A percentile compares a stretch with the other conserved stretches of the same genome.
Conservation (phyloP, 352 stramenopile genomes). For the Phytophthora aleatoria region DNA sequence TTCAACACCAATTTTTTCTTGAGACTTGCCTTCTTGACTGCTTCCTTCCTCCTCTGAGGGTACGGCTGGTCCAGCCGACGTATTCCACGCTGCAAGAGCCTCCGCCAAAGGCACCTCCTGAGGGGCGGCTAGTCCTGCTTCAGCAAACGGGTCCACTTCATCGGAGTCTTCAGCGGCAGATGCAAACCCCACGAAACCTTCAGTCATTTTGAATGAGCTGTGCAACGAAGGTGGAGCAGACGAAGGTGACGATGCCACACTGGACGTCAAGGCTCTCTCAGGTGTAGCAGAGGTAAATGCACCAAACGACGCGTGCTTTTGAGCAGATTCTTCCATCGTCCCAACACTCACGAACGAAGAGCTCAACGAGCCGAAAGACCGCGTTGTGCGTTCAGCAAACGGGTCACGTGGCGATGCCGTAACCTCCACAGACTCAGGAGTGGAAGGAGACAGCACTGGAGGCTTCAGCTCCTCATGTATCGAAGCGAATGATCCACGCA, state of each 20-base stretch:
- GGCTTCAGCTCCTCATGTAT: constrained; percentile 28
- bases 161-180: constrained; percentile 20
- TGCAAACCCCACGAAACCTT: constrained; percentile 24
- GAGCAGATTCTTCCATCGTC: constrained; percentile 15
- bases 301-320: constrained; percentile 14
- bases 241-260: constrained; percentile 15
- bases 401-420: constrained; percentile 12
- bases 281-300: constrained; percentile 21
- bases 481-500: constrained; percentile 42
- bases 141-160: constrained; percentile 36
- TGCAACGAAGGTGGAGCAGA: constrained; percentile 37
- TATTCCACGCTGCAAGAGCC: constrained; percentile 33
- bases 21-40: background rate
- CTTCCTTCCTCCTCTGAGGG: constrained; percentile 4
- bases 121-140: constrained; percentile 32
- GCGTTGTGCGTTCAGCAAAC: constrained; percentile 27
- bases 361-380: constrained; percentile 33
- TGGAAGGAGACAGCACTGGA: constrained; percentile 7
- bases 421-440: constrained; percentile 1
- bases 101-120: constrained; percentile 32
- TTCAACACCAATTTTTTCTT: constrained; percentile 4
- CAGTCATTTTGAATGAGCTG: constrained; percentile 35
- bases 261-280: background rate
- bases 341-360: constrained; percentile 33
- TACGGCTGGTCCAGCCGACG: constrained; percentile 5